Evolutionary conservation across 1,284 basidiomycete genomes (phyloP).

Genomic region (Chiua sp.): DNA sequence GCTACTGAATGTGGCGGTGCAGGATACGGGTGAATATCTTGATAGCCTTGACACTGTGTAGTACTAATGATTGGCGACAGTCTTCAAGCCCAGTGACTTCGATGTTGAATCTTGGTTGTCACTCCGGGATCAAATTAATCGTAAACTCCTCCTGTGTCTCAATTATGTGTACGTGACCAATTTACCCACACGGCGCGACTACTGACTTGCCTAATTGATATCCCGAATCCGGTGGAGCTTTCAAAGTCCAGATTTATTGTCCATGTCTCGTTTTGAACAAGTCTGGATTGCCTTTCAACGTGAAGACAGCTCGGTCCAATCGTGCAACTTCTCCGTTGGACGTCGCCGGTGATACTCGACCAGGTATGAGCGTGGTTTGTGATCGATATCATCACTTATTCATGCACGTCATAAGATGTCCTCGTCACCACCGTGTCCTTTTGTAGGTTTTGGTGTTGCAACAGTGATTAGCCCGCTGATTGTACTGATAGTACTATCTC

Average conservation of each 20-base stretch:
- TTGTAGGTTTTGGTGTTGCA: constrained; percentile 56
- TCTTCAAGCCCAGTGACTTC: constrained; percentile 97
- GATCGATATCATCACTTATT: constrained; percentile 4
- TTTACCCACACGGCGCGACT: constrained; percentile 3
- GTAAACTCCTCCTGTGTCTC: constrained; percentile 83
- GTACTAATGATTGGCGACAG: constrained; percentile 41
- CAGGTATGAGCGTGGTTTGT: constrained; percentile 46
- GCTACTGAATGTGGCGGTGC: constrained; percentile 89
- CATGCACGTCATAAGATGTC: constrained; percentile 48
- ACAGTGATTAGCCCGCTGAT: constrained; percentile 42
- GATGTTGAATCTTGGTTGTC: constrained; percentile 79
- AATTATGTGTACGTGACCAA: constrained; percentile 80
- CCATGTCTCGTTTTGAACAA: constrained; percentile 97
- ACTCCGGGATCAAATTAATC: constrained; percentile 77
- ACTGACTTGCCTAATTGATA: constrained; percentile 60
- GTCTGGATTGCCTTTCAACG: constrained; percentile 84
- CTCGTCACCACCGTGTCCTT: constrained; percentile 72
- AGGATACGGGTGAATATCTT: constrained; percentile 77
- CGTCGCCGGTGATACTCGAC: constrained; percentile 80
- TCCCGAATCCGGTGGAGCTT: constrained; percentile 95
- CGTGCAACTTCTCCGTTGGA: constrained; percentile 78
- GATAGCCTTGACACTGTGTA: background rate
- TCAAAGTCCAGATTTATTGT: constrained; percentile 96
- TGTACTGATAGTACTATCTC: constrained; percentile 79
- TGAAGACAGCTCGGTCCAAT: constrained; percentile 73